Conservation (phyloP, 1,284 basidiomycete species). For the Heterobasidion irregulare region DNA sequence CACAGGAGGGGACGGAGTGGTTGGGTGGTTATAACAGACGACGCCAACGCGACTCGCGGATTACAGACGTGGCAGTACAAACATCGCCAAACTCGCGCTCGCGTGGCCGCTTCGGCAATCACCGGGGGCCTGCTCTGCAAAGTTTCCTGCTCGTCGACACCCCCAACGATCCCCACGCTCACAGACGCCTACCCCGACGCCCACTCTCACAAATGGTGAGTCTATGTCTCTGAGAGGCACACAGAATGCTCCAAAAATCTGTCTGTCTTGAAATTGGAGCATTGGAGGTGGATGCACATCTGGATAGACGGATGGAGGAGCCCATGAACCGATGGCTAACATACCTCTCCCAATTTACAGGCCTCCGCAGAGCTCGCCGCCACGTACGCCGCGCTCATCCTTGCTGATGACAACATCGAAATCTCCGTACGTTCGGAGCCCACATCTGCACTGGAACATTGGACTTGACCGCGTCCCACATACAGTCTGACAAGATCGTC, state of each 20-base stretch:
- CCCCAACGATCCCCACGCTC: too few relatives aligned
- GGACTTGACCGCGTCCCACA: not conserved
- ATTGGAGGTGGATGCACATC: not conserved
- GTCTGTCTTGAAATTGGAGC: not conserved
- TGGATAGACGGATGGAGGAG: not conserved
- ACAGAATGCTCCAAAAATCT: not conserved
- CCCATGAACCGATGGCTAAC: not conserved
- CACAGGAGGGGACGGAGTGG: not conserved
- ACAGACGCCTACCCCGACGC: too few relatives aligned
- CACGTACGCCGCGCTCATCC: slow-evolving; percentile 91
- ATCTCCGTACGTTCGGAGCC: slow-evolving; percentile 72
- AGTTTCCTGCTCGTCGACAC: too few relatives aligned
- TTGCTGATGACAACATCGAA: slow-evolving; percentile 94
- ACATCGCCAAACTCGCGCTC: slow-evolving; percentile 2
- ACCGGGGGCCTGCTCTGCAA: not conserved
- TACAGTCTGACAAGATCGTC: slow-evolving; percentile 85
- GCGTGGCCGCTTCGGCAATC: not conserved
- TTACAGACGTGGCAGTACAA: slow-evolving; percentile 13
- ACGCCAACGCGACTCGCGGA: not conserved
- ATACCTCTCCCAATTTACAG: slow-evolving; percentile 23
- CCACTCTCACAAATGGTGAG: not conserved
- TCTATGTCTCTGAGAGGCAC: not conserved
- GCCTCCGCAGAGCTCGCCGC: slow-evolving; percentile 72
- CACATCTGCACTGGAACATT: not conserved
- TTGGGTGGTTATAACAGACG: not conserved